A percentile compares a stretch with the other conserved stretches of the same genome.
phyloP scores from a whole-genome alignment of 805 yeast genomes.

The Kazachstania viticola region DNA sequence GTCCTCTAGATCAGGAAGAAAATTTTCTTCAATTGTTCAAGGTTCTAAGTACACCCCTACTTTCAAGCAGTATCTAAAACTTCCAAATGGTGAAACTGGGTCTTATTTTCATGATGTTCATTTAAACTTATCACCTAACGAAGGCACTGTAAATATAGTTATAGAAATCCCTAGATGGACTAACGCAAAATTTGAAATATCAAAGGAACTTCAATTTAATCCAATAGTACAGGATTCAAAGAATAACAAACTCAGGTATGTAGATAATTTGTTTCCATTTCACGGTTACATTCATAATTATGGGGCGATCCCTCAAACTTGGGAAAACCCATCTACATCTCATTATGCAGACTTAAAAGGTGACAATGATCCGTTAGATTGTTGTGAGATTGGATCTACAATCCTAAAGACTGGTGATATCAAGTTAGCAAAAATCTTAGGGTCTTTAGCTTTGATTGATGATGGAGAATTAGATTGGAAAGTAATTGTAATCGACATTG shows the following conservation, averaged over 20 bases:
- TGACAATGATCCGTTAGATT: constrained; percentile 92
- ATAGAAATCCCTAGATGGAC: constrained; percentile 76
- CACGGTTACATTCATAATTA: constrained; percentile 81
- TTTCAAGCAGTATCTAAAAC: constrained; percentile 35
- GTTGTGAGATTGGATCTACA: constrained; percentile 72
- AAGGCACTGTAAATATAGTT: constrained; percentile 48
- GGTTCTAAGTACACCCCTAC: constrained; percentile 31
- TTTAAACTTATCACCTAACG: constrained; percentile 30
- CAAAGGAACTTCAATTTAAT: constrained; percentile 44
- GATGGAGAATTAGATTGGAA: constrained; percentile 98
- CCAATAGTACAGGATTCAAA: constrained; percentile 75
- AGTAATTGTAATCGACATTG: constrained; percentile 55
- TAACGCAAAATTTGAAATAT: constrained; percentile 74
- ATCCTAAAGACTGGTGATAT: constrained; percentile 53
- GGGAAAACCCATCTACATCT: constrained; percentile 81
- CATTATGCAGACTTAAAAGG: constrained; percentile 45
- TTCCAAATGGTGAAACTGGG: constrained; percentile 35
- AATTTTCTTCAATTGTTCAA: too few species aligned
- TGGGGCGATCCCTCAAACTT: constrained; percentile 86
- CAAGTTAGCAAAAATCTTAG: constrained; percentile 56
- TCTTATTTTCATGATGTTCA: constrained; percentile 72
- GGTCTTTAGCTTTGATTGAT: constrained; percentile 68
- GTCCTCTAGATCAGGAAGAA: too few species aligned
- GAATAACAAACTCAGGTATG: constrained; percentile 59
- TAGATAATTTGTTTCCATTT: constrained; percentile 69